Evolutionary conservation across 2,329 filamentous ascomycete genomes (phyloP).

Genomic region (Calonectria hawksworthii): DNA sequence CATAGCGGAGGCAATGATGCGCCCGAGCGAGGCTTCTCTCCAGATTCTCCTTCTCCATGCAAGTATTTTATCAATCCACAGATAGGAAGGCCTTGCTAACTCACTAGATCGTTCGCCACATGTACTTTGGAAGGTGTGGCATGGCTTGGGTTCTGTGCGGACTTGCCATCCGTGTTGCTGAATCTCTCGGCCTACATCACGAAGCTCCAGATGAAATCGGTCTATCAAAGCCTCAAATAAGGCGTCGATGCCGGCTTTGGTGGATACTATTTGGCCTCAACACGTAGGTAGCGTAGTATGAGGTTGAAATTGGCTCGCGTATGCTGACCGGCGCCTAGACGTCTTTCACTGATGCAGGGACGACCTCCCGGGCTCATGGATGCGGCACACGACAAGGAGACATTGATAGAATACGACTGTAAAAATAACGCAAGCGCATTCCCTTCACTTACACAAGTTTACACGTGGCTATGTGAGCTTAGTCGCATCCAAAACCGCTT

Average conservation of each 20-base stretch:
- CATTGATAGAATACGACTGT: neutral
- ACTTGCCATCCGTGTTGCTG: neutral
- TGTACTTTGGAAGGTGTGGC: neutral
- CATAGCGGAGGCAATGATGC: neutral
- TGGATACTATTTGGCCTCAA: neutral
- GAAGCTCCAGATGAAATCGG: neutral
- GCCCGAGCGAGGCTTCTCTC: neutral
- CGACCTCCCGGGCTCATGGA: neutral
- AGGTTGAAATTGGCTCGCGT: too few species aligned
- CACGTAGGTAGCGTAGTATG: too few species aligned
- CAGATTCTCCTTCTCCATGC: neutral
- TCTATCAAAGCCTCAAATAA: neutral
- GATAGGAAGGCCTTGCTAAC: too few species aligned
- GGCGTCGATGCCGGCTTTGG: neutral
- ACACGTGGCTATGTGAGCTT: neutral
- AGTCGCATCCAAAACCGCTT: neutral
- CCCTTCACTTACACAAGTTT: neutral
- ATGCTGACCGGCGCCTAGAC: too few species aligned
- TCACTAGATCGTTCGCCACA: neutral
- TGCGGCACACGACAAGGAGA: neutral
- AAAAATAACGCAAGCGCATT: neutral
- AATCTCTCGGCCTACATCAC: neutral
- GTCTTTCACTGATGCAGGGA: neutral
- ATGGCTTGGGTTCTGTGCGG: neutral
- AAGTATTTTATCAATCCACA: too few species aligned